A percentile compares a stretch with the other conserved stretches of the same genome.
phyloP scores from a whole-genome alignment of 495 filamentous ascomycete species.

The Trichoderma erinaceum region DNA sequence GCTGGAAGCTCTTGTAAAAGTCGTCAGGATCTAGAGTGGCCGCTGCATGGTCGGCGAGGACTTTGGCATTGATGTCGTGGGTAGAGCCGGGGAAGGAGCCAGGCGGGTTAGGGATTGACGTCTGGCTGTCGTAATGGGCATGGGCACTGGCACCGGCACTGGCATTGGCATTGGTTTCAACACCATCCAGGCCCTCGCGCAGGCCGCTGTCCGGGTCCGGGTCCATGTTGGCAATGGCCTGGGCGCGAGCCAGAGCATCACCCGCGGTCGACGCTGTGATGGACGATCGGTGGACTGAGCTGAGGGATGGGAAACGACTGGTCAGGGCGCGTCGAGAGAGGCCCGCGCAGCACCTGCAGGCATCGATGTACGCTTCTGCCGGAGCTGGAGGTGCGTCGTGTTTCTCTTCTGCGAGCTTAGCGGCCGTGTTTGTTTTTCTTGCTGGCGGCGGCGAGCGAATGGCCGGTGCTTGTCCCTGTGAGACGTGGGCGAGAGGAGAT shows the following conservation, averaged over 20 bases:
- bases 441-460: neutral
- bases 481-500: constrained; percentile 4
- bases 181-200: constrained; percentile 19
- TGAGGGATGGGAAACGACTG: constrained; percentile 16
- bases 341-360: constrained; percentile 17
- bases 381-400: neutral
- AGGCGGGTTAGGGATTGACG: constrained; percentile 21
- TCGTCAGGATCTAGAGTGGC: constrained; percentile 41
- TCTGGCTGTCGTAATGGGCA: constrained; percentile 22
- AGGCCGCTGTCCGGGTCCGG: constrained; percentile 20
- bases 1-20: constrained; percentile 46
- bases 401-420: neutral
- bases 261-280: constrained; percentile 23
- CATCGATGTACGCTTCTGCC: constrained; percentile 17
- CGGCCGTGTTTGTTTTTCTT: constrained; percentile 7
- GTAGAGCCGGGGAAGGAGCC: constrained; percentile 22
- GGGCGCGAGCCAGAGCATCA: constrained; percentile 27
- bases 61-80: constrained; percentile 29
- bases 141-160: no score
- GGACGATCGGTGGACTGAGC: no score
- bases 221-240: constrained; percentile 29
- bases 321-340: constrained; percentile 21
- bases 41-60: constrained; percentile 32
- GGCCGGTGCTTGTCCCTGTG: neutral
- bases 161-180: neutral